Evolutionary conservation across 257 asterid genomes (phyloP).

Genomic region (Eucommia ulmoides): DNA sequence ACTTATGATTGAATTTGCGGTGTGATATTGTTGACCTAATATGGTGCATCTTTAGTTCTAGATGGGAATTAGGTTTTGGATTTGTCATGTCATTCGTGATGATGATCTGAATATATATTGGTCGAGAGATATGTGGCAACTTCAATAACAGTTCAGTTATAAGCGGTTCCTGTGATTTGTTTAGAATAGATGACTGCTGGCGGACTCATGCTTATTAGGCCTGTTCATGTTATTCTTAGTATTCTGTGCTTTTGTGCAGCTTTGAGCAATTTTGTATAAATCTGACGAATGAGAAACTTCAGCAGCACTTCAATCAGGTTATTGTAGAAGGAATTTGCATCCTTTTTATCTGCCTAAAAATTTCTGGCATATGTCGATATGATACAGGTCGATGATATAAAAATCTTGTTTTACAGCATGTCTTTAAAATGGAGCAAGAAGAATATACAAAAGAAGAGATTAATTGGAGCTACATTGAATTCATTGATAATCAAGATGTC

Average conservation of each 20-base stretch:
- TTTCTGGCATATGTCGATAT: constrained; percentile 3
- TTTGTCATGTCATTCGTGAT: neutral
- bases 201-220: constrained; percentile 2
- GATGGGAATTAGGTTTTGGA: too few relatives aligned
- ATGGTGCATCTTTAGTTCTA: too few relatives aligned
- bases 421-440: constrained; percentile 99
- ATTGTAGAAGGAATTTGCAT: constrained; percentile 3
- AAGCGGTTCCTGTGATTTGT: neutral
- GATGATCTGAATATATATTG: neutral
- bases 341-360: constrained; percentile 5
- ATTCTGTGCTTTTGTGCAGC: constrained; percentile 33
- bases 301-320: constrained; percentile 99
- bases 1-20: neutral
- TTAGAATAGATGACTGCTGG: constrained; percentile 2
- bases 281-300: constrained; percentile 97
- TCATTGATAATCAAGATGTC: constrained; percentile 1
- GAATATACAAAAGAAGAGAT: neutral
- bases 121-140: neutral
- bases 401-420: constrained; percentile 57
- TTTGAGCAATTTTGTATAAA: constrained; percentile 95
- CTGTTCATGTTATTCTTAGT: constrained; percentile 6
- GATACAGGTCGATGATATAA: constrained; percentile 10
- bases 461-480: constrained; percentile 1
- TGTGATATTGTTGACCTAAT: neutral
- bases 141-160: neutral